These are phyloP conservation scores for Spencermartinsiella europaea DNA, from an alignment of 805 yeast genomes.

Conservation along the genomic window DNA sequence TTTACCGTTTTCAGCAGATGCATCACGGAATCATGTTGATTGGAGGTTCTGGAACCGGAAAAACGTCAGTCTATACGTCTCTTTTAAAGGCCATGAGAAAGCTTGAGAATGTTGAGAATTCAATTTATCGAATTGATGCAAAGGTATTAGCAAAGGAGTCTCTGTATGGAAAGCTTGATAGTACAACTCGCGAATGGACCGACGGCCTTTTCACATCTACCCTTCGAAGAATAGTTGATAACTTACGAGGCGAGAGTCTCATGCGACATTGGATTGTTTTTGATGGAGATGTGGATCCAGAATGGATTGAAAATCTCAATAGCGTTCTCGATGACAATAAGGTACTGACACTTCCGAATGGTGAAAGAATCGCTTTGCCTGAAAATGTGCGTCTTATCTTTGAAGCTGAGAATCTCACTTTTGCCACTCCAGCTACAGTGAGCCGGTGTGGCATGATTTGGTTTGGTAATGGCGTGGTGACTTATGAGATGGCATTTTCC, in stretches of 20 bases:
- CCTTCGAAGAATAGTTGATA: conserved; percentile 51
- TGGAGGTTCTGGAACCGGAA: conserved; percentile 75
- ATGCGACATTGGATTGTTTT: conserved; percentile 71
- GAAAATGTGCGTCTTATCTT: conserved; percentile 60
- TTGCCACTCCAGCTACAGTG: conserved; percentile 86
- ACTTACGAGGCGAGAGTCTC: conserved; percentile 51
- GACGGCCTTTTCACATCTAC: conserved; percentile 78
- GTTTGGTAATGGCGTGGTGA: conserved; percentile 42
- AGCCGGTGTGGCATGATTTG: conserved; percentile 90
- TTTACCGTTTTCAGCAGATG: conserved; percentile 52
- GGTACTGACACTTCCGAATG: conserved; percentile 76
- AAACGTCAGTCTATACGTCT: conserved; percentile 49
- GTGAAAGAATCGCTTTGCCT: conserved; percentile 74
- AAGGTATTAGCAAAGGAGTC: conserved; percentile 64
- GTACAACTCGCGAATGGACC: conserved; percentile 81
- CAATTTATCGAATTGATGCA: conserved; percentile 56
- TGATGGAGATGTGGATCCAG: conserved; percentile 92
- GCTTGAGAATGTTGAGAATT: conserved; percentile 35
- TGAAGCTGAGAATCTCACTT: conserved; percentile 61
- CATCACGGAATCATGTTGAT: conserved; percentile 80
- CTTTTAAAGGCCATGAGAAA: conserved; percentile 42
- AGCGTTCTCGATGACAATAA: conserved; percentile 88
- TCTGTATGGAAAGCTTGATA: conserved; percentile 67
- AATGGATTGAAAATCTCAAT: conserved; percentile 87
- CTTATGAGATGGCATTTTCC: conserved; percentile 21